Conservation (phyloP, 2,329 filamentous ascomycete genomes). For the Didymella lethalis region DNA sequence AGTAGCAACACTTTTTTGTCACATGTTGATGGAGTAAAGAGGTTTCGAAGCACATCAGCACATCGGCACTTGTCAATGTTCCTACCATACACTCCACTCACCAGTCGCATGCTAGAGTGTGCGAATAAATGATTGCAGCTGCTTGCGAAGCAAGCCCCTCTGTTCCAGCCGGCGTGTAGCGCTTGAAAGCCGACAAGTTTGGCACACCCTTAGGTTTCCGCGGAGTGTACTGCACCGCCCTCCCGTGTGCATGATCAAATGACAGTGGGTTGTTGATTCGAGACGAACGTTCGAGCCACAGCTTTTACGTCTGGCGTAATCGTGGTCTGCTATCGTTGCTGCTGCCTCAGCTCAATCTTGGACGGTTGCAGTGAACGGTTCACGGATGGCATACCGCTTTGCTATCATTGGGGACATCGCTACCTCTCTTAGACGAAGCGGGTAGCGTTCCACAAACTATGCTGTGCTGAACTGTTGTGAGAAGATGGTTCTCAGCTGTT, state of each 20-base stretch:
- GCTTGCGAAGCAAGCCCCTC: background rate
- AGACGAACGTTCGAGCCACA: background rate
- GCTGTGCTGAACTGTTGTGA: too few relatives aligned
- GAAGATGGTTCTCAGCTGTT: background rate
- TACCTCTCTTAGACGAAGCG: background rate
- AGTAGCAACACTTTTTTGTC: background rate
- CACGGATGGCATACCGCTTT: background rate
- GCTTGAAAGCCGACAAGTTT: background rate
- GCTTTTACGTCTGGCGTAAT: background rate
- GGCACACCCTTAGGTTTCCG: background rate
- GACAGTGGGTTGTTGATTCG: background rate
- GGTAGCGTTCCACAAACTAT: too few relatives aligned
- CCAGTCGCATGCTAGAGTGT: too few relatives aligned
- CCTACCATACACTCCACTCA: background rate
- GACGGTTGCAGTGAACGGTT: background rate
- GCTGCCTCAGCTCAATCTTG: background rate
- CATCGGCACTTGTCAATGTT: background rate
- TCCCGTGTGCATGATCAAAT: background rate
- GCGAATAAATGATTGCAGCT: background rate
- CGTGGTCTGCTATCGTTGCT: background rate
- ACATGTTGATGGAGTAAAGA: background rate
- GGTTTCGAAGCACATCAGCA: background rate
- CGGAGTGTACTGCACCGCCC: background rate
- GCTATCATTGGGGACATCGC: background rate
- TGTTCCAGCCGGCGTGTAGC: background rate